Evolutionary conservation across 2,329 filamentous ascomycete genomes (phyloP).

Genomic region (Apiospora rasikravindrae): DNA sequence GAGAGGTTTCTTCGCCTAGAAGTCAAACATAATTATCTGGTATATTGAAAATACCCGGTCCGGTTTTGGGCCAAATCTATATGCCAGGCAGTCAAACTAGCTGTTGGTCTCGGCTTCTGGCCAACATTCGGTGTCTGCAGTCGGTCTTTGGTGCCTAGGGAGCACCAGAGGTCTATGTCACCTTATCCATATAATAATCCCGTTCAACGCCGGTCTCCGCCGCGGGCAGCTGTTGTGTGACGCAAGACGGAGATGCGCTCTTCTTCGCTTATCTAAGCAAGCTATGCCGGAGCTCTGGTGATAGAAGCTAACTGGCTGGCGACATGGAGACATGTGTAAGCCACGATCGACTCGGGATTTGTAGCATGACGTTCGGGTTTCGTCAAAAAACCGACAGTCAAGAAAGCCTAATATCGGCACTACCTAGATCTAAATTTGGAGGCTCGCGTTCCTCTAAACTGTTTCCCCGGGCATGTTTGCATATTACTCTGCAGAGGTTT

Average conservation of each 20-base stretch:
- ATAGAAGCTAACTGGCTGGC: conserved; percentile 3
- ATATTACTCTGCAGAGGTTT: neutral
- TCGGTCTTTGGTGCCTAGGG: neutral
- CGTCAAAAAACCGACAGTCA: neutral
- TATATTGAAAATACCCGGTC: neutral
- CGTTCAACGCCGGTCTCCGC: conserved; percentile 3
- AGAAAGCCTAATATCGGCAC: neutral
- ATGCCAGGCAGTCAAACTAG: neutral
- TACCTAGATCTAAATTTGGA: neutral
- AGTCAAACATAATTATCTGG: neutral
- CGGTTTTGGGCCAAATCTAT: neutral
- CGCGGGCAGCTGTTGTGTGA: neutral
- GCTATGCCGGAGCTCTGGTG: neutral
- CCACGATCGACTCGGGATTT: neutral
- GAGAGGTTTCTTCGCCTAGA: neutral
- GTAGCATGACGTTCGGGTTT: conserved; percentile 7
- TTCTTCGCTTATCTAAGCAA: neutral
- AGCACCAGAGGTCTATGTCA: neutral
- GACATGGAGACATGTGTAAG: neutral
- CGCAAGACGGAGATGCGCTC: neutral
- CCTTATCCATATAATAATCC: neutral
- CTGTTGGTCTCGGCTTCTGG: neutral
- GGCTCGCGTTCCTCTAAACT: neutral
- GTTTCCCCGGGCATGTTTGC: neutral
- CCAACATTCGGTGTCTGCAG: neutral